phyloP scores from a whole-genome alignment of 345 rosid genomes.

The Eucalyptus tenuipes region DNA sequence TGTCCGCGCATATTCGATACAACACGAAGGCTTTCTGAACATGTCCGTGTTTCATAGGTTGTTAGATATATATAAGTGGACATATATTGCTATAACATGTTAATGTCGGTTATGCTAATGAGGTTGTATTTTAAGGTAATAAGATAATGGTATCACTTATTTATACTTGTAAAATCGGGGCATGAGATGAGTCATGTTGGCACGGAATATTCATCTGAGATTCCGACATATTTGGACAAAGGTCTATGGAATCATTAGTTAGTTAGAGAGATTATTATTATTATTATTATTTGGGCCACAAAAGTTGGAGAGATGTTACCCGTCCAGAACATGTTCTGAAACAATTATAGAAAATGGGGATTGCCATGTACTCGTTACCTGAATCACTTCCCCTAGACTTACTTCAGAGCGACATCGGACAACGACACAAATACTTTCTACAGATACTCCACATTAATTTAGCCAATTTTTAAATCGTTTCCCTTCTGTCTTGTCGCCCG shows the following conservation, averaged over 20 bases:
- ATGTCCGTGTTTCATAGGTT: too few relatives aligned
- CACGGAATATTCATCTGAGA: neutral
- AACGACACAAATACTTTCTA: neutral
- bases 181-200: neutral
- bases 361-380: neutral
- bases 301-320: neutral
- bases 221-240: neutral
- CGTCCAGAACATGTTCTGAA: neutral
- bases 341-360: neutral
- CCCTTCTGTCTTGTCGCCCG: neutral
- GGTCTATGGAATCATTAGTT: neutral
- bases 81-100: too few relatives aligned
- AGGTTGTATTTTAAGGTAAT: neutral
- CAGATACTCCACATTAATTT: neutral
- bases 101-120: neutral
- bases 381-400: neutral
- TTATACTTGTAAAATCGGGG: neutral
- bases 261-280: neutral
- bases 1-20: rapidly evolving
- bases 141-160: neutral
- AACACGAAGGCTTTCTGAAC: rapidly evolving
- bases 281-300: neutral
- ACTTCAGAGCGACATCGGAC: neutral
- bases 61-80: too few relatives aligned
- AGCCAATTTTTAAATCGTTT: neutral